phyloP scores from a whole-genome alignment of 768 basidiomycete species.

The Kwoniella heveanensis region DNA sequence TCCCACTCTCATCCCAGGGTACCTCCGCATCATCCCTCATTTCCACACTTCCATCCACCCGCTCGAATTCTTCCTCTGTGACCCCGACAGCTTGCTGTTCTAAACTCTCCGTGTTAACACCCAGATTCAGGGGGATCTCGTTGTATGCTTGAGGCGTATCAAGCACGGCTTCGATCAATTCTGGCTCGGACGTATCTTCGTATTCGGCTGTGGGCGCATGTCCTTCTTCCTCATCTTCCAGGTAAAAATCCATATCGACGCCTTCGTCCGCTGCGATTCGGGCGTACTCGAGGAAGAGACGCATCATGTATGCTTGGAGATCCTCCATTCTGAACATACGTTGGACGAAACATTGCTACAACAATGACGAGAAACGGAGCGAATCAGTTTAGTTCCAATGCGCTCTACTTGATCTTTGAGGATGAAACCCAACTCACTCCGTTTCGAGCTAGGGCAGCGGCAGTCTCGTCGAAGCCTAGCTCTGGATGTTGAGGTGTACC shows the following conservation, averaged over 20 bases:
- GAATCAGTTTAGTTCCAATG: too few species aligned
- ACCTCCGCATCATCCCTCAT: background rate
- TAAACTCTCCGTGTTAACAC: background rate
- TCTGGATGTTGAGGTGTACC: slow-evolving; percentile 55
- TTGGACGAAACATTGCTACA: slow-evolving; percentile 49
- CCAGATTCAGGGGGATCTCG: background rate
- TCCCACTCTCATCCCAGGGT: slow-evolving; percentile 1
- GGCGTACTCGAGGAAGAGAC: slow-evolving; percentile 56
- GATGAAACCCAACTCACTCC: slow-evolving; percentile 49
- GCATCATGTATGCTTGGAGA: slow-evolving; percentile 56
- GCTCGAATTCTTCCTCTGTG: background rate
- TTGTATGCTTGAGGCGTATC: background rate
- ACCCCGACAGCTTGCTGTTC: background rate
- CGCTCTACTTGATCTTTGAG: background rate
- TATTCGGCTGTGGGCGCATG: background rate
- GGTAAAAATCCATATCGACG: slow-evolving; percentile 40
- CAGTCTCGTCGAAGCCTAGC: slow-evolving; percentile 56
- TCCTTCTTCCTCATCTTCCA: slow-evolving; percentile 8
- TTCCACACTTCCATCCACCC: background rate
- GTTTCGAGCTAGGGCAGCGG: slow-evolving; percentile 55
- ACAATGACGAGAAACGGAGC: too few species aligned
- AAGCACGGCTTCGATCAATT: background rate
- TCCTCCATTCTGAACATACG: slow-evolving; percentile 55
- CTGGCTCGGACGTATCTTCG: background rate
- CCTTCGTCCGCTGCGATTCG: slow-evolving; percentile 47